These are phyloP conservation scores for Pseudoneurospora amorphoporcata DNA, from an alignment of 495 filamentous ascomycete genomes.

Conservation along the genomic window DNA sequence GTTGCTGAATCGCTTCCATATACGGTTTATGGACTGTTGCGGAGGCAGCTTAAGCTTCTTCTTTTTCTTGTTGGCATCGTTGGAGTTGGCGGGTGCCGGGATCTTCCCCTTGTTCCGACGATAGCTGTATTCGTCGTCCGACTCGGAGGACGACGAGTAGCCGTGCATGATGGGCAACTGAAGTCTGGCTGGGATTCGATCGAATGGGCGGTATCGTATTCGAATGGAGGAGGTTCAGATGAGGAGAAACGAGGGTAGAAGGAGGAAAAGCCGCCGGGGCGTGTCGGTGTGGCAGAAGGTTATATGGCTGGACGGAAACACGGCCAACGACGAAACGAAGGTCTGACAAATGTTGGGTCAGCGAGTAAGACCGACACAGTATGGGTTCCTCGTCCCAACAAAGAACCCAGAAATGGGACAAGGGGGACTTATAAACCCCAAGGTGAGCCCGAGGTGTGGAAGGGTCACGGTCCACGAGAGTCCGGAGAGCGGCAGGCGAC, in stretches of 20 bases:
- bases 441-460: not conserved
- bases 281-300: not conserved
- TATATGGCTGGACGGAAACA: constrained; percentile 3
- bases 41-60: constrained; percentile 54
- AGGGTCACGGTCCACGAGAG: constrained; percentile 3
- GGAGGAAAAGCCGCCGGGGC: not conserved
- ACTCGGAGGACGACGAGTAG: constrained; percentile 26
- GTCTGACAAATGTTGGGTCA: not conserved
- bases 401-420: not conserved
- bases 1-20: constrained; percentile 70
- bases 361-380: not conserved
- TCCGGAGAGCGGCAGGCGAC: constrained; percentile 1
- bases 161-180: constrained; percentile 22
- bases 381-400: not conserved
- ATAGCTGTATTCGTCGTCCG: constrained; percentile 25
- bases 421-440: not conserved
- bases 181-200: not conserved
- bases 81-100: constrained; percentile 9
- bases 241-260: not conserved
- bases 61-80: constrained; percentile 34
- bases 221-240: not conserved
- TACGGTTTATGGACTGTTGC: constrained; percentile 64
- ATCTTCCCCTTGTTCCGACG: constrained; percentile 19
- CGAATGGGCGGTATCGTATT: not conserved
- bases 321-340: not conserved